Conservation (phyloP, 192 early-diverging fungal genomes). For the Rhizoclosmatium sp. region DNA sequence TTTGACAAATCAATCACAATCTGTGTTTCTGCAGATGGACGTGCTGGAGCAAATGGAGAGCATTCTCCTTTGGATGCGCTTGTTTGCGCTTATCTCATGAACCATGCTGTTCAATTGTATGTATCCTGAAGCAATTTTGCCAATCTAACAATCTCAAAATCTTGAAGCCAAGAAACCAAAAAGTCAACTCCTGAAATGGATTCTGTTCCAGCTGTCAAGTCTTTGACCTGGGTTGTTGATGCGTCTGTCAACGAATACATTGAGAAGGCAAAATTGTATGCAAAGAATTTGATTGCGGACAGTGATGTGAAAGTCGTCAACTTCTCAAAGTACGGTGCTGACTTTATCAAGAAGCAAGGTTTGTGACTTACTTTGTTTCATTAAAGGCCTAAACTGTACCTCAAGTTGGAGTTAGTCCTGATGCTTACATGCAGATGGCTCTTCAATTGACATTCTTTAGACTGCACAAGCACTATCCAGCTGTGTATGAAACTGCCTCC, state of each 20-base stretch:
- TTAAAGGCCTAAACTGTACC: constrained; percentile 62
- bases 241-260: constrained; percentile 45
- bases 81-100: constrained; percentile 70
- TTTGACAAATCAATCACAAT: constrained; percentile 83
- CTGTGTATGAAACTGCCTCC: constrained; percentile 87
- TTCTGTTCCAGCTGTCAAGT: constrained; percentile 2
- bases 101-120: constrained; percentile 52
- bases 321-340: constrained; percentile 75
- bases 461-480: constrained; percentile 64
- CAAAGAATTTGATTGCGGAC: constrained; percentile 59
- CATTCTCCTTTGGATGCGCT: constrained; percentile 88
- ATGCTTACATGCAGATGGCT: constrained; percentile 88
- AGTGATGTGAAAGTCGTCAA: constrained; percentile 70
- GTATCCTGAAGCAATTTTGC: constrained; percentile 30
- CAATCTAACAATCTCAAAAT: constrained; percentile 1
- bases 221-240: constrained; percentile 51
- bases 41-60: constrained; percentile 60
- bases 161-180: constrained; percentile 25
- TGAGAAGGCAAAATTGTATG: constrained; percentile 59
- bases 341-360: constrained; percentile 80
- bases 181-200: neutral
- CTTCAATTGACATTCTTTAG: constrained; percentile 87
- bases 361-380: constrained; percentile 58
- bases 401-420: constrained; percentile 65
- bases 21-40: constrained; percentile 77